phyloP scores from a whole-genome alignment of 2,329 filamentous ascomycete genomes.

The Aspergillus brasiliensis region DNA sequence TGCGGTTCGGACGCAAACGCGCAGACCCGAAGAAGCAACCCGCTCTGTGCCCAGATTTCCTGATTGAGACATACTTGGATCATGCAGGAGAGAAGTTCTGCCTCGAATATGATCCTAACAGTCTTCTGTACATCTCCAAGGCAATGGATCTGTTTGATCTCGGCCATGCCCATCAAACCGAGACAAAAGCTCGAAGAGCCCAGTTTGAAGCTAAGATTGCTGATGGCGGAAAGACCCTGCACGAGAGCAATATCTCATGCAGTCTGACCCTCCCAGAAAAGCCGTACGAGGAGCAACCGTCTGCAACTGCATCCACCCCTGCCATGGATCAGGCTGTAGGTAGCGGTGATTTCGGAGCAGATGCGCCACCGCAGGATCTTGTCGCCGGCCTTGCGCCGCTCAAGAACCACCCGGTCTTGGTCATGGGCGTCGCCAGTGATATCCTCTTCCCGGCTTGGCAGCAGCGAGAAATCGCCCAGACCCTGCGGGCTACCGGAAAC shows the following conservation, averaged over 20 bases:
- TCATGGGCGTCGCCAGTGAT: constrained; percentile 93
- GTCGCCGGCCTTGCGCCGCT: constrained; percentile 72
- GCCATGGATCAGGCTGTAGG: constrained; percentile 34
- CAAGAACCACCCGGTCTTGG: constrained; percentile 76
- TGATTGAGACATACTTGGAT: constrained; percentile 97
- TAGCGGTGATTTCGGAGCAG: constrained; percentile 20
- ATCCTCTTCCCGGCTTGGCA: constrained; percentile 98
- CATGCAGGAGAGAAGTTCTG: constrained; percentile 99
- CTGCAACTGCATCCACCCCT: constrained; percentile 46
- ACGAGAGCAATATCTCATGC: constrained; percentile 59
- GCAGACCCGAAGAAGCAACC: constrained; percentile 85
- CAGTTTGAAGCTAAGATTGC: constrained; percentile 62
- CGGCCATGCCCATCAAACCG: constrained; percentile 68
- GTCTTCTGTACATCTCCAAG: constrained; percentile 92
- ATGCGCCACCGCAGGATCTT: constrained; percentile 73
- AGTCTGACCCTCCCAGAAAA: constrained; percentile 78
- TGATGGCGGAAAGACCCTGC: constrained; percentile 41
- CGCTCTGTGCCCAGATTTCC: constrained; percentile 92
- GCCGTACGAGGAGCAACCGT: constrained; percentile 85
- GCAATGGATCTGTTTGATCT: constrained; percentile 99
- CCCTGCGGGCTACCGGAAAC: constrained; percentile 76
- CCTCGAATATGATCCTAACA: constrained; percentile 94
- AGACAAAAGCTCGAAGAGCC: constrained; percentile 63
- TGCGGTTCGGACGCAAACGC: constrained; percentile 82
- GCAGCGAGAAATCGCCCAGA: constrained; percentile 88